Evolutionary conservation across 2,329 filamentous ascomycete species (phyloP), one percentile per base, ranked within the genome.

Genomic region (Penicillium olsonii): DNA sequence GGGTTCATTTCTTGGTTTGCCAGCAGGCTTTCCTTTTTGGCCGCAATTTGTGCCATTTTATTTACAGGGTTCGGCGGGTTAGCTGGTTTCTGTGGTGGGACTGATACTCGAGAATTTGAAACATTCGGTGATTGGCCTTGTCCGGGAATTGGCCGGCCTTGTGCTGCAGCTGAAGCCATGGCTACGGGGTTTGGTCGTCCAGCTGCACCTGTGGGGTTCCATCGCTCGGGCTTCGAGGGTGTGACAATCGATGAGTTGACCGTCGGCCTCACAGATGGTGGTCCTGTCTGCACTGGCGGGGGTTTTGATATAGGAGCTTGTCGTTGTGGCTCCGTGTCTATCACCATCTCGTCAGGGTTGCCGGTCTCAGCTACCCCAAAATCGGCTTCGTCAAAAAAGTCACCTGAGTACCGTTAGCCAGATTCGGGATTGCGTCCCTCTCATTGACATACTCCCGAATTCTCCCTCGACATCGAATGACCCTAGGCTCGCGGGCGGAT

Each of bases 371-470:
- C 39, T 19, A 87, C 85, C 41, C 81, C 84, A 64, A 92, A 90
- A 67, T 91, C 88, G 43, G 82, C 85, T 69, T 90, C 87, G 61
- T 90, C 87, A 64, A 91, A 87, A 52, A 90, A 83, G 78, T 79
- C 71, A 67, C 74, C 74, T 72, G 37, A 24, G 18, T 12, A 20
- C 14, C 2, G 39, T 68, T 56, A 69, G 61, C 20, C 14, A 52
- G 26, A 2, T 4, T 24, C 7, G 20, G 12, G 37, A 2, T 15
- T 27, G 11, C 9, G 9, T 17, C 10, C 10, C 8, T 11, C 2
- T 35, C 33, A 33, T 3, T 24, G 14, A 54, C 71, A 43, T 62
- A 75, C 72, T 74, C 42, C 72, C 72, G 60, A 75, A 75, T 47
- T 75, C 72, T 17, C 68, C 71, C 47, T 73, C 71, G 7, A 59